Conservation (phyloP, 2,329 filamentous ascomycete genomes). For the Phoma sp. region DNA sequence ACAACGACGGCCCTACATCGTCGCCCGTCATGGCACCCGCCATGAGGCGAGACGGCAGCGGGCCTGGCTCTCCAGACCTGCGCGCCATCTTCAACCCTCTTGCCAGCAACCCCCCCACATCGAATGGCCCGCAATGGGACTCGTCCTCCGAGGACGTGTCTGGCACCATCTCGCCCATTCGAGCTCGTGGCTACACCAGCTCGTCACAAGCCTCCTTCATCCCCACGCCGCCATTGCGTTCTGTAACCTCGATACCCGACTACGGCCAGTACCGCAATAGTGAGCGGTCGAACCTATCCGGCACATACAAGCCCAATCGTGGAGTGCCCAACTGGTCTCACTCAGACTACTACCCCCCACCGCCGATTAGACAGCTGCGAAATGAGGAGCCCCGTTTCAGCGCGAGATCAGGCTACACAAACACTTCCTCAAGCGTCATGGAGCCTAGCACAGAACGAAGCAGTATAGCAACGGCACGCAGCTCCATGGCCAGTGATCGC, state of each 20-base stretch:
- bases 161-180: conserved; percentile 20
- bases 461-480: conserved; percentile 80
- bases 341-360: conserved; percentile 40
- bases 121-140: conserved; percentile 33
- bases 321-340: conserved; percentile 48
- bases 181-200: conserved; percentile 44
- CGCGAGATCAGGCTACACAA: conserved; percentile 67
- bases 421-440: conserved; percentile 62
- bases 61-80: conserved; percentile 39
- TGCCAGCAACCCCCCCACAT: conserved; percentile 45
- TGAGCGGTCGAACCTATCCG: conserved; percentile 42
- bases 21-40: conserved; percentile 38
- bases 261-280: conserved; percentile 40
- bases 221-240: conserved; percentile 37
- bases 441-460: conserved; percentile 77
- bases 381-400: conserved; percentile 61
- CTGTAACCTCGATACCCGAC: conserved; percentile 49
- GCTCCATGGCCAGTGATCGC: conserved; percentile 69
- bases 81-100: conserved; percentile 45
- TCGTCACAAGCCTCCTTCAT: conserved; percentile 39
- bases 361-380: conserved; percentile 36
- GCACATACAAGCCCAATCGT: conserved; percentile 46
- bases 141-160: conserved; percentile 33
- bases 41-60: conserved; percentile 36
- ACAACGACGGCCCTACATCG: conserved; percentile 25